phyloP scores from a whole-genome alignment of 176 grass and related monocot genomes.

The Typha latifolia region DNA sequence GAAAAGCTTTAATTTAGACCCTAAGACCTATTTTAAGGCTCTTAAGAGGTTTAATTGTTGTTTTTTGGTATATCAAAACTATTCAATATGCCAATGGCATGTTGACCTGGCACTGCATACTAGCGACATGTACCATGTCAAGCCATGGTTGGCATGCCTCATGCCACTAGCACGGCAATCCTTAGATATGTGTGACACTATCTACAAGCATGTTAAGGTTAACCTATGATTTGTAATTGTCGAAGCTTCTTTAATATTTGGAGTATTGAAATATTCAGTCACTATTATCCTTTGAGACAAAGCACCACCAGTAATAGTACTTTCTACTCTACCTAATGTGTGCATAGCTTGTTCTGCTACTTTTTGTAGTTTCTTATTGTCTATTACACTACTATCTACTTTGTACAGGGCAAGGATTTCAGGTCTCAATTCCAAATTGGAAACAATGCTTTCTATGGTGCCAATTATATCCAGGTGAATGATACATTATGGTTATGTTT shows the following conservation, averaged over 20 bases:
- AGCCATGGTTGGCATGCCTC: no score
- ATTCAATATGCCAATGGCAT: neutral
- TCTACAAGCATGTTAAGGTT: neutral
- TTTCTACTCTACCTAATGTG: neutral
- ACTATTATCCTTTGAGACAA: neutral
- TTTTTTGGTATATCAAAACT: neutral
- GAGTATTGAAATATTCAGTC: neutral
- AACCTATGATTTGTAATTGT: slow-evolving; percentile 7
- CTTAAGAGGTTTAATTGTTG: neutral
- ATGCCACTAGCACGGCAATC: no score
- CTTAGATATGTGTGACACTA: neutral
- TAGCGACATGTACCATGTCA: no score
- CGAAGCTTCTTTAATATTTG: slow-evolving; percentile 1
- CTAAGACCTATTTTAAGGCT: neutral
- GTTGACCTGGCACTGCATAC: no score
- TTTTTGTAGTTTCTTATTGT: neutral
- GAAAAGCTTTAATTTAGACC: no score
- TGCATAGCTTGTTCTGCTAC: neutral
- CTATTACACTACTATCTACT: neutral
- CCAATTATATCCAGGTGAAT: slow-evolving; percentile 81
- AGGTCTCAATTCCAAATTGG: slow-evolving; percentile 49
- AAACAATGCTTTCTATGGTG: slow-evolving; percentile 53
- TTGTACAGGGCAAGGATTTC: slow-evolving; percentile 62
- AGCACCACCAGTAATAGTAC: no score
- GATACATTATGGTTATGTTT: neutral